Conservation (phyloP, 306 rosid genomes). For the Malus sylvestris region DNA sequence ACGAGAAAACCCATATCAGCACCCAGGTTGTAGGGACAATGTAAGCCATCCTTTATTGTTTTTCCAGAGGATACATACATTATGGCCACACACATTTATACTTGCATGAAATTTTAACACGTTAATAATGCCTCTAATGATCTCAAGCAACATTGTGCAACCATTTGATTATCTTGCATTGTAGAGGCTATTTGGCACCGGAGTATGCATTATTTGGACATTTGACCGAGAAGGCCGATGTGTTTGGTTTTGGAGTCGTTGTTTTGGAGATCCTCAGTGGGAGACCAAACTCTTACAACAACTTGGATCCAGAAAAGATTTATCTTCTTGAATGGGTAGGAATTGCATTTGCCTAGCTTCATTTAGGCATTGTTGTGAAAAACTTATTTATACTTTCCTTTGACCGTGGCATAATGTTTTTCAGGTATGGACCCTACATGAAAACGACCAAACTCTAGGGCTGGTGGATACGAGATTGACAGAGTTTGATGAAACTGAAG, state of each 20-base stretch:
- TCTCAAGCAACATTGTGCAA: neutral
- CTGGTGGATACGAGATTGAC: slow-evolving; percentile 11
- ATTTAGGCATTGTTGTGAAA: neutral
- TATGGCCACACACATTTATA: too few relatives aligned
- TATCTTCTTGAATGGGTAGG: slow-evolving; percentile 26
- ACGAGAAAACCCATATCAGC: slow-evolving; percentile 27
- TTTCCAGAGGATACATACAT: too few relatives aligned
- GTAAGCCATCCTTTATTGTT: slow-evolving; percentile 5
- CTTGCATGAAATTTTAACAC: too few relatives aligned
- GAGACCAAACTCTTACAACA: neutral
- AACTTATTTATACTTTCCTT: neutral
- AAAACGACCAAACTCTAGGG: slow-evolving; percentile 6
- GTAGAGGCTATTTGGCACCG: slow-evolving; percentile 26
- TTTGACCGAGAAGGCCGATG: slow-evolving; percentile 15
- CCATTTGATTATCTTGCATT: neutral
- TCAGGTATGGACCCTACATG: slow-evolving; percentile 20
- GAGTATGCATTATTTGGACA: slow-evolving; percentile 20
- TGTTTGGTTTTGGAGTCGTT: slow-evolving; percentile 18
- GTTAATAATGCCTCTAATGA: neutral
- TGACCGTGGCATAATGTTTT: neutral
- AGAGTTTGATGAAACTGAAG: slow-evolving; percentile 8
- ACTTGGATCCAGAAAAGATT: neutral
- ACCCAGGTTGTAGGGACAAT: slow-evolving; percentile 34
- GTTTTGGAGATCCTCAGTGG: slow-evolving; percentile 20
- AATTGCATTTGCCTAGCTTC: neutral